phyloP scores from a whole-genome alignment of 2,329 filamentous ascomycete species.

The Fusarium sp. region DNA sequence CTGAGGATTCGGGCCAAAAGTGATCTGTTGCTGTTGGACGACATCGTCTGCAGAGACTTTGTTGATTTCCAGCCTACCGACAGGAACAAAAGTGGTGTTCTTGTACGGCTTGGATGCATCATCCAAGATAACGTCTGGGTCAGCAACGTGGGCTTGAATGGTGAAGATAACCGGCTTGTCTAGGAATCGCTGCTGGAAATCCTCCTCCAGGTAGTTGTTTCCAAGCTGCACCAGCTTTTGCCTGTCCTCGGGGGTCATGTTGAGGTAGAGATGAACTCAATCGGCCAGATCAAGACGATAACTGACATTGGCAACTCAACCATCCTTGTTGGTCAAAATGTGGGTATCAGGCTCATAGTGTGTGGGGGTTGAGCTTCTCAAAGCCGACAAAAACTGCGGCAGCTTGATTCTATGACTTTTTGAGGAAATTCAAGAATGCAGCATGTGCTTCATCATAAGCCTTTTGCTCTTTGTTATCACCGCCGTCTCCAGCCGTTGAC shows the following conservation, averaged over 20 bases:
- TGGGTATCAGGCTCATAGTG: constrained; percentile 34
- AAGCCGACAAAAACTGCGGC: constrained; percentile 9
- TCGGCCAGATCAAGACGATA: constrained; percentile 20
- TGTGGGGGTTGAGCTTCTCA: constrained; percentile 23
- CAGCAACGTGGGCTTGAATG: constrained; percentile 27
- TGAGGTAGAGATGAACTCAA: constrained; percentile 14
- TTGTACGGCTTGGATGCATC: constrained; percentile 10
- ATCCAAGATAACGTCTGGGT: constrained; percentile 1
- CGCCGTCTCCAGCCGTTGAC: constrained; percentile 2
- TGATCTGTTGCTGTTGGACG: constrained; percentile 10
- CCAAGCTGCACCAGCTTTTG: constrained; percentile 2
- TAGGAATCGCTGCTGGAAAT: constrained; percentile 9
- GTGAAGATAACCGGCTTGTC: constrained; percentile 22
- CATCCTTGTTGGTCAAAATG: constrained; percentile 15
- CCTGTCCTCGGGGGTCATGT: neutral
- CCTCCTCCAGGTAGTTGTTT: constrained; percentile 20
- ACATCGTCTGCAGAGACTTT: constrained; percentile 16
- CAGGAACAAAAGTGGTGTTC: neutral
- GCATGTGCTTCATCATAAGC: neutral
- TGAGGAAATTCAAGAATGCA: neutral
- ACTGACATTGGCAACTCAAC: constrained; percentile 11
- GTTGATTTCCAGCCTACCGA: constrained; percentile 23
- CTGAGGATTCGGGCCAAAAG: constrained; percentile 11
- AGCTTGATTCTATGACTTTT: neutral
- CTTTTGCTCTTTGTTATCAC: constrained; percentile 5